A percentile compares a stretch with the other conserved stretches of the same genome.
phyloP scores from a whole-genome alignment of 371 early-diverging fungal species.

The Apophysomyces variabilis region DNA sequence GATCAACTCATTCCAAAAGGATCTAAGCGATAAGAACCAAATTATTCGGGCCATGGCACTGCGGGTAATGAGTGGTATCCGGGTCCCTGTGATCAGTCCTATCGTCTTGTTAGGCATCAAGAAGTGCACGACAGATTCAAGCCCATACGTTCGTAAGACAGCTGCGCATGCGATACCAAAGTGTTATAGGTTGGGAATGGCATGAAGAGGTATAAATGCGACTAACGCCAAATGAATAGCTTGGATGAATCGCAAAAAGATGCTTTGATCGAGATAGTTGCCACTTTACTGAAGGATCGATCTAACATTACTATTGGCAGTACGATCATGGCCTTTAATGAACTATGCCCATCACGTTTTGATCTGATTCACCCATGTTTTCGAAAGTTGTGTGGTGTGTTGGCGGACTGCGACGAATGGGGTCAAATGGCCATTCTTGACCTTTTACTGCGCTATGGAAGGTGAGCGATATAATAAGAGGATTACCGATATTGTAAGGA shows the following conservation, averaged over 20 bases:
- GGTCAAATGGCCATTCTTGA: conserved; percentile 89
- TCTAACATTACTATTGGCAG: conserved; percentile 88
- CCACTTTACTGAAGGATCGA: conserved; percentile 78
- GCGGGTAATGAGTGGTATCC: conserved; percentile 93
- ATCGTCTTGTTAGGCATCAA: conserved; percentile 89
- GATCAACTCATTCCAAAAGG: conserved; percentile 97
- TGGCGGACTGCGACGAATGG: conserved; percentile 94
- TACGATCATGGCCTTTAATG: conserved; percentile 85
- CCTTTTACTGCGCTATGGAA: conserved; percentile 80
- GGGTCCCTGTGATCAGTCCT: conserved; percentile 88
- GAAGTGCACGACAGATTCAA: conserved; percentile 83
- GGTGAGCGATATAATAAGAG: conserved; percentile 34
- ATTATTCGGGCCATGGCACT: conserved; percentile 94
- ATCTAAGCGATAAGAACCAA: conserved; percentile 91
- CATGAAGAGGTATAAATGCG: background rate
- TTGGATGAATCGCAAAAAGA: conserved; percentile 81
- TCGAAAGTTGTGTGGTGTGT: conserved; percentile 82
- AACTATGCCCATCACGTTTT: conserved; percentile 83
- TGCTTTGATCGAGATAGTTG: conserved; percentile 77
- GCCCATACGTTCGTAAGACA: conserved; percentile 92
- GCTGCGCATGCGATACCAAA: conserved; percentile 93
- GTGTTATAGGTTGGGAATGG: conserved; percentile 61
- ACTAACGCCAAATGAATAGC: conserved; percentile 41
- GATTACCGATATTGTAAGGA: background rate
- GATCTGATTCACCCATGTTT: conserved; percentile 90